phyloP scores from a whole-genome alignment of 768 basidiomycete species.

The Agaricus sinodeliciosus region DNA sequence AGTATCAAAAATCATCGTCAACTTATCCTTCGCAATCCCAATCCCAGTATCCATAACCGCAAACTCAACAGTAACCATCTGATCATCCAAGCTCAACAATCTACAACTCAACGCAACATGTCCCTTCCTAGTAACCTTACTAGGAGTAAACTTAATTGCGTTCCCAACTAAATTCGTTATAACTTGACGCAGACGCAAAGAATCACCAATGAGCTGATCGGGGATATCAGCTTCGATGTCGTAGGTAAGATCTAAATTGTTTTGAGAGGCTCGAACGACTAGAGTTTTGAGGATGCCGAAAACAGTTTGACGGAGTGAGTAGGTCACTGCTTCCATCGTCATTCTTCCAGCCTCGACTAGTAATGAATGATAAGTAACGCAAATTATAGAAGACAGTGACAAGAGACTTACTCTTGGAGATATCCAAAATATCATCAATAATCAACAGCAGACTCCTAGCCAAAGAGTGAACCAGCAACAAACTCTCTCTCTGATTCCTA shows the following conservation, averaged over 20 bases:
- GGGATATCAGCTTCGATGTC: slow-evolving; percentile 95
- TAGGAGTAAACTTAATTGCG: slow-evolving; percentile 94
- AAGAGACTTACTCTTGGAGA: slow-evolving; percentile 85
- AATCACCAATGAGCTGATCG: slow-evolving; percentile 95
- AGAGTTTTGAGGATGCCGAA: slow-evolving; percentile 98
- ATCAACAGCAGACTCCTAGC: slow-evolving; percentile 91
- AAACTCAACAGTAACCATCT: slow-evolving; percentile 89
- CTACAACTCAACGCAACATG: slow-evolving; percentile 87
- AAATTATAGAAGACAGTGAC: not conserved
- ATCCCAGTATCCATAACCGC: slow-evolving; percentile 98
- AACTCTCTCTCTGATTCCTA: slow-evolving; percentile 88
- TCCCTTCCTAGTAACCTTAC: slow-evolving; percentile 71
- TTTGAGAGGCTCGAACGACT: slow-evolving; percentile 95
- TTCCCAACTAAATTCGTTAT: slow-evolving; percentile 95
- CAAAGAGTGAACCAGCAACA: slow-evolving; percentile 91
- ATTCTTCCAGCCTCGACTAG: slow-evolving; percentile 97
- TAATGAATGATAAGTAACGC: slow-evolving; percentile 11
- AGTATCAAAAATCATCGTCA: slow-evolving; percentile 97
- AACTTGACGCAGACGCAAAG: slow-evolving; percentile 88
- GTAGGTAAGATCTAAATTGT: slow-evolving; percentile 92
- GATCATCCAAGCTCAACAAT: slow-evolving; percentile 70
- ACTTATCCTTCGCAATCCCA: slow-evolving; percentile 96
- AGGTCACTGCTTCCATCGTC: slow-evolving; percentile 99
- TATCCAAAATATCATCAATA: slow-evolving; percentile 99
- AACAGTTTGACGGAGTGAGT: slow-evolving; percentile 93